Evolutionary conservation across 2,329 filamentous ascomycete species (phyloP).

Genomic region (Elsinoe australis): DNA sequence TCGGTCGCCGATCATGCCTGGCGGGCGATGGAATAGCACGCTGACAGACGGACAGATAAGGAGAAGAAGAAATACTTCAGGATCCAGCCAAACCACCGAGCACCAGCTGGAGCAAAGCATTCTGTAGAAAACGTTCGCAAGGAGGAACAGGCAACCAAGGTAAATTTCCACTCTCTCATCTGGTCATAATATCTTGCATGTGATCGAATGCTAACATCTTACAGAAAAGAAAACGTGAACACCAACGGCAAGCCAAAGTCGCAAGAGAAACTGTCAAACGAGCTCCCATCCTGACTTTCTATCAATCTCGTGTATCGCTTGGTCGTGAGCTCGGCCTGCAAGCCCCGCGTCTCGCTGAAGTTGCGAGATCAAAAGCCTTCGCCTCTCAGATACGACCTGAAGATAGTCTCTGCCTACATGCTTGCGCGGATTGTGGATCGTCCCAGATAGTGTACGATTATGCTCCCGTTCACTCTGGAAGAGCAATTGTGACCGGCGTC

Average conservation of each 20-base stretch:
- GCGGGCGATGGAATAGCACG: too few species aligned
- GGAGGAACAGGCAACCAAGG: constrained; percentile 30
- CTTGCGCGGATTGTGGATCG: constrained; percentile 17
- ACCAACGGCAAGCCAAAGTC: constrained; percentile 9
- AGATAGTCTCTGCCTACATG: constrained; percentile 4
- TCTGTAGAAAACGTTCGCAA: constrained; percentile 34
- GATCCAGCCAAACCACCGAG: constrained; percentile 35
- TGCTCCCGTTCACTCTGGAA: not conserved
- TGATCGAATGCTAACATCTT: not conserved
- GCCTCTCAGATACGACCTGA: constrained; percentile 6
- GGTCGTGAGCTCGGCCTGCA: constrained; percentile 18
- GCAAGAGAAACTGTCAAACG: constrained; percentile 15
- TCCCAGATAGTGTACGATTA: constrained; percentile 18
- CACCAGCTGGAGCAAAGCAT: constrained; percentile 34
- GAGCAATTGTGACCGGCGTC: constrained; percentile 12
- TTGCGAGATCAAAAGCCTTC: constrained; percentile 12
- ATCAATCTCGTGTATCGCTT: constrained; percentile 5
- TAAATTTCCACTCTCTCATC: constrained; percentile 19
- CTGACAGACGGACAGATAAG: constrained; percentile 27
- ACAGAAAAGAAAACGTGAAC: constrained; percentile 19
- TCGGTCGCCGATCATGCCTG: constrained; percentile 19
- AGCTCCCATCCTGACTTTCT: constrained; percentile 13
- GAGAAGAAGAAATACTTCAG: constrained; percentile 46
- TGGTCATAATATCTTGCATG: not conserved
- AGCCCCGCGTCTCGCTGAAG: constrained; percentile 13